These are phyloP conservation scores for Lichtheimia ramosa DNA, from an alignment of 371 early-diverging fungal genomes.

Conservation along the genomic window DNA sequence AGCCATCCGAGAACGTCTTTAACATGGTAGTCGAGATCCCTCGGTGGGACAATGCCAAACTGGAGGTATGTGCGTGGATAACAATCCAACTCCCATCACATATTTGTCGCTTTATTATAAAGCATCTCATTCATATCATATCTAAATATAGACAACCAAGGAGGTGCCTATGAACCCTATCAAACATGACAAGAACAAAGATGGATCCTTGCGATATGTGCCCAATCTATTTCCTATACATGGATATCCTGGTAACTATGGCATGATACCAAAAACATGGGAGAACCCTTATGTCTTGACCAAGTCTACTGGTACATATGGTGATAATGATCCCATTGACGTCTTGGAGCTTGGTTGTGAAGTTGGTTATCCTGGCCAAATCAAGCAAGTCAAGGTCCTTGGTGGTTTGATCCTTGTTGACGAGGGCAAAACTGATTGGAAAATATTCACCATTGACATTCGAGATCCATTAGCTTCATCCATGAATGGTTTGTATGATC, in stretches of 20 bases:
- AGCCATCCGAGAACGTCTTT: slow-evolving; percentile 2
- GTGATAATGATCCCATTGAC: slow-evolving; percentile 99
- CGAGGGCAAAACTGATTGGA: slow-evolving; percentile 98
- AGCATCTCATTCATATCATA: not conserved
- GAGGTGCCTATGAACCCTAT: slow-evolving; percentile 89
- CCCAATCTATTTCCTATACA: slow-evolving; percentile 98
- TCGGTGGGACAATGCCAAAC: slow-evolving; percentile 99
- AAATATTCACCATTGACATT: slow-evolving; percentile 90
- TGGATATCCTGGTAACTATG: slow-evolving; percentile 99
- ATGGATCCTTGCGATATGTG: slow-evolving; percentile 97
- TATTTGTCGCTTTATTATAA: not conserved
- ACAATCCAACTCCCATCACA: too few relatives aligned
- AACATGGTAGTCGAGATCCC: slow-evolving; percentile 99
- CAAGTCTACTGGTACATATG: slow-evolving; percentile 80
- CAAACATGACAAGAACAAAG: slow-evolving; percentile 96
- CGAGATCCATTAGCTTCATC: slow-evolving; percentile 88
- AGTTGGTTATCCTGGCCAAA: slow-evolving; percentile 83
- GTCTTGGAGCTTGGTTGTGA: slow-evolving; percentile 91
- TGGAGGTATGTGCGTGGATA: slow-evolving; percentile 71
- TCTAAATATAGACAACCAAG: slow-evolving; percentile 2
- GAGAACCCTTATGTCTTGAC: slow-evolving; percentile 90
- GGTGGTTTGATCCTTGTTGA: slow-evolving; percentile 94
- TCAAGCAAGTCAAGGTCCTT: slow-evolving; percentile 97
- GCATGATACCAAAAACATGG: slow-evolving; percentile 99
- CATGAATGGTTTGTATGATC: slow-evolving; percentile 60